Evolutionary conservation across 768 basidiomycete species (phyloP).

Genomic region (Trametes elegans): DNA sequence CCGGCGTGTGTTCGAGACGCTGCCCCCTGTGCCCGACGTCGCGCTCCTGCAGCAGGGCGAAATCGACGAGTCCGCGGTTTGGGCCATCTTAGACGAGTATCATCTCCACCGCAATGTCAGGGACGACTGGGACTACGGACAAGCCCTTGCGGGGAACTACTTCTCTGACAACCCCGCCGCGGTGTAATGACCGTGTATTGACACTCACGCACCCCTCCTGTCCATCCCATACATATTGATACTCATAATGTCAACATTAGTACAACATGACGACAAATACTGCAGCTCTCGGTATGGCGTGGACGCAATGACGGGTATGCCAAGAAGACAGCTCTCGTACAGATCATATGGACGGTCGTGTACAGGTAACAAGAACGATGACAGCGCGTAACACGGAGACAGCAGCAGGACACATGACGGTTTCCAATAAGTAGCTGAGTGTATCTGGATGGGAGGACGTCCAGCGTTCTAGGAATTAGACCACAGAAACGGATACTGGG

Average conservation of each 20-base stretch:
- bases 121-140: constrained; percentile 42
- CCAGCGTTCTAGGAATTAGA: no score
- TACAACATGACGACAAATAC: not conserved
- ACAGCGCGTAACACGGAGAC: not conserved
- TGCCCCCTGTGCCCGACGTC: constrained; percentile 59
- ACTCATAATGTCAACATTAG: not conserved
- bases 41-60: constrained; percentile 34
- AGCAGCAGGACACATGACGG: not conserved
- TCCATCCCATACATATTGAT: not conserved
- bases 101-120: constrained; percentile 42
- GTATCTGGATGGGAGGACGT: no score
- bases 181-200: not conserved
- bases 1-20: constrained; percentile 58
- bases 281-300: not conserved
- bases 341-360: not conserved
- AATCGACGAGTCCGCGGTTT: constrained; percentile 43
- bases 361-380: not conserved
- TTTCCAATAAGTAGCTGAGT: no score
- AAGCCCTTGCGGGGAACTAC: constrained; percentile 58
- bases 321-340: not conserved
- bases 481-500: no score
- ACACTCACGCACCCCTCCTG: not conserved
- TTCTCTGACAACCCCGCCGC: constrained; percentile 58
- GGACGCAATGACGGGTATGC: not conserved
- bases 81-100: constrained; percentile 48